These are phyloP conservation scores for Cutaneotrichosporon dermatis DNA, from an alignment of 1,284 basidiomycete species.

Conservation along the genomic window DNA sequence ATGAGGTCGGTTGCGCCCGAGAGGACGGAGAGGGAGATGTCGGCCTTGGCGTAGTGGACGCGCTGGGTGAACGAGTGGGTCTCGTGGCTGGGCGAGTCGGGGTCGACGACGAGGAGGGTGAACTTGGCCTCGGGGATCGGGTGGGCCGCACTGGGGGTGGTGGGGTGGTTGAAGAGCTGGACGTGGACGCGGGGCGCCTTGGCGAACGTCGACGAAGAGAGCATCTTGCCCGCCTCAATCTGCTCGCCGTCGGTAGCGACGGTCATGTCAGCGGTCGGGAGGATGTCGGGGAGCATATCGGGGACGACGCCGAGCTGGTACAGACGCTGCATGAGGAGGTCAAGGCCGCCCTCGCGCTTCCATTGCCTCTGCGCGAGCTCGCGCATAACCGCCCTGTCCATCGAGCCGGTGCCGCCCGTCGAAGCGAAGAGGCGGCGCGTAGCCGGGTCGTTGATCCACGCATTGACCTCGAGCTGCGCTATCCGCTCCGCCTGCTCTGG, in stretches of 20 bases:
- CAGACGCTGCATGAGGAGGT: conserved; percentile 85
- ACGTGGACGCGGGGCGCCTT: conserved; percentile 18
- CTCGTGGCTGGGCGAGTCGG: conserved; percentile 73
- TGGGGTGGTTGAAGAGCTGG: conserved; percentile 33
- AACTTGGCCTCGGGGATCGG: conserved; percentile 62
- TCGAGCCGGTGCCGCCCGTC: conserved; percentile 39
- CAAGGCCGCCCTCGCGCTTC: conserved; percentile 75
- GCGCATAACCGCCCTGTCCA: conserved; percentile 62
- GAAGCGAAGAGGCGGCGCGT: conserved; percentile 36
- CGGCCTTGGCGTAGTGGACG: conserved; percentile 85
- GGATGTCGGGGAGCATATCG: conserved; percentile 70
- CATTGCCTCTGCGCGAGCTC: conserved; percentile 78
- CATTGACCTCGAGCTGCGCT: conserved; percentile 37
- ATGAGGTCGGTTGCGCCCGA: conserved; percentile 50
- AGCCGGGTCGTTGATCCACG: conserved; percentile 42
- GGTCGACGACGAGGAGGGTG: conserved; percentile 82
- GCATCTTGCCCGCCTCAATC: conserved; percentile 68
- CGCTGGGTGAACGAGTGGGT: conserved; percentile 65
- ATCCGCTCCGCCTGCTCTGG: conserved; percentile 19
- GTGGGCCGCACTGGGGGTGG: conserved; percentile 62
- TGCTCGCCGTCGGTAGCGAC: conserved; percentile 42
- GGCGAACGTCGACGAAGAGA: conserved; percentile 57
- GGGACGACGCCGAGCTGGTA: conserved; percentile 86
- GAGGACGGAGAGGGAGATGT: conserved; percentile 68
- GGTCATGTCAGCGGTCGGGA: conserved; percentile 54